Percentiles rank a stretch among this genome's conserved stretches.
Evolutionary conservation across 306 rosid species (phyloP).

Genomic region (Rubus parviflorus): DNA sequence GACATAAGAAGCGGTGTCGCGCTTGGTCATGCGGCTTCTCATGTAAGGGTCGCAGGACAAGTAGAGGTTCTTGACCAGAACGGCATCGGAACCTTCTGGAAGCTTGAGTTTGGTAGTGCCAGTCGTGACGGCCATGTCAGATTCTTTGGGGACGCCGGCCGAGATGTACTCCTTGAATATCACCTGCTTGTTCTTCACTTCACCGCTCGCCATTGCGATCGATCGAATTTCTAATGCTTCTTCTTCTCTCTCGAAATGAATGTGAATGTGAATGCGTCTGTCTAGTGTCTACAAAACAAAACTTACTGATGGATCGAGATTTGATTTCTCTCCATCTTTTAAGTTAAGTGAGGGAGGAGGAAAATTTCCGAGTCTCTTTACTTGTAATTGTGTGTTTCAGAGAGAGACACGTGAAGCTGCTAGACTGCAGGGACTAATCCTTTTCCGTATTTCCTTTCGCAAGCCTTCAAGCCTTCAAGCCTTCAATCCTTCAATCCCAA

Average conservation of each 20-base stretch:
- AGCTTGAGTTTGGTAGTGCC: conserved; percentile 27
- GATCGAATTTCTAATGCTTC: too few relatives aligned
- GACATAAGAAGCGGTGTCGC: not conserved
- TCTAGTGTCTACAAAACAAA: too few relatives aligned
- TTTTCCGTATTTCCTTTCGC: too few relatives aligned
- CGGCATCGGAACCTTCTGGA: conserved; percentile 37
- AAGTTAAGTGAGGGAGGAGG: too few relatives aligned
- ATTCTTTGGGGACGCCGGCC: not conserved
- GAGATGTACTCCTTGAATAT: not conserved
- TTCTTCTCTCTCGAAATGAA: not conserved
- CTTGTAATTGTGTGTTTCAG: too few relatives aligned
- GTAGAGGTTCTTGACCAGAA: conserved; percentile 41
- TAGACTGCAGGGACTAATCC: too few relatives aligned
- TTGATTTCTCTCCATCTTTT: too few relatives aligned
- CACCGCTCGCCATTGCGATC: not conserved
- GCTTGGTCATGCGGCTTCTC: conserved; percentile 36
- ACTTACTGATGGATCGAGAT: too few relatives aligned
- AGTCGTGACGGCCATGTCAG: not conserved
- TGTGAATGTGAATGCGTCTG: not conserved
- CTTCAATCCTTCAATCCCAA: too few relatives aligned
- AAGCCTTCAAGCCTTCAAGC: too few relatives aligned
- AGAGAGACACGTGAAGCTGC: too few relatives aligned
- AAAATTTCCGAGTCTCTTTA: too few relatives aligned
- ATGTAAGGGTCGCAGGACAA: conserved; percentile 53
- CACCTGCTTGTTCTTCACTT: conserved; percentile 14